A percentile compares a stretch with the other conserved stretches of the same genome.
These are phyloP conservation scores for Chrysoporthe austroafricana DNA, from an alignment of 2,329 filamentous ascomycete genomes.

Conservation along the genomic window DNA sequence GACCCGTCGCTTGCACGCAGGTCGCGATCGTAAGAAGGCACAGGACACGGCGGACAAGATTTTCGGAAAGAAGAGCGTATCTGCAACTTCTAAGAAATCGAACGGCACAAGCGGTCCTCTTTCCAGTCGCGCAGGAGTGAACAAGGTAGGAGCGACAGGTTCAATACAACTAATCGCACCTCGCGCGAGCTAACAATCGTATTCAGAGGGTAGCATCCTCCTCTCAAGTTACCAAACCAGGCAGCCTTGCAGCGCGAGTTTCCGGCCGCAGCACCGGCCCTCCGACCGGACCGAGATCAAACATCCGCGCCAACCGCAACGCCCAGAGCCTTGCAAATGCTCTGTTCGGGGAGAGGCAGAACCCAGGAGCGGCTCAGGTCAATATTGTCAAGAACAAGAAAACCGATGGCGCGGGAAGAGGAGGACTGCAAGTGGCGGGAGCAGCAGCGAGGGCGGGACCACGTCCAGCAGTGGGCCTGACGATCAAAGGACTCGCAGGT, in stretches of 20 bases:
- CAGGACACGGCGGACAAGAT: conserved; percentile 74
- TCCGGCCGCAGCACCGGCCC: conserved; percentile 42
- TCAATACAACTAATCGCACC: conserved; percentile 39
- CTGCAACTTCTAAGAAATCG: conserved; percentile 58
- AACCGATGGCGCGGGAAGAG: conserved; percentile 30
- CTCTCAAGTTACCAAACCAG: conserved; percentile 35
- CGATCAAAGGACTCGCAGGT: conserved; percentile 73
- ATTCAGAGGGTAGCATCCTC: conserved; percentile 34
- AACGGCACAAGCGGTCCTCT: conserved; percentile 58
- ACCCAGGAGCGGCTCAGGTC: conserved; percentile 37
- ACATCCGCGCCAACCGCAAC: conserved; percentile 46
- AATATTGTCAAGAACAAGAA: conserved; percentile 36
- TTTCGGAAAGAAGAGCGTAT: conserved; percentile 63
- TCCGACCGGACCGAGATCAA: conserved; percentile 35
- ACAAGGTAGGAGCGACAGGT: conserved; percentile 60
- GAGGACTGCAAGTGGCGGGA: conserved; percentile 26
- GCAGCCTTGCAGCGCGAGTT: conserved; percentile 53
- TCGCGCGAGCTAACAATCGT: conserved; percentile 13
- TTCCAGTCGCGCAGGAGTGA: conserved; percentile 73
- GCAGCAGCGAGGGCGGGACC: conserved; percentile 21
- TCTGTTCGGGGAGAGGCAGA: conserved; percentile 46
- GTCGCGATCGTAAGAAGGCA: conserved; percentile 72
- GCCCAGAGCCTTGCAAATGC: conserved; percentile 43
- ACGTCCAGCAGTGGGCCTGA: conserved; percentile 56
- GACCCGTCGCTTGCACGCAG: conserved; percentile 39